Percentiles rank a stretch among this genome's conserved stretches.
These are phyloP conservation scores for Podospora tetraspora DNA, from an alignment of 495 filamentous ascomycete species.

Conservation along the genomic window DNA sequence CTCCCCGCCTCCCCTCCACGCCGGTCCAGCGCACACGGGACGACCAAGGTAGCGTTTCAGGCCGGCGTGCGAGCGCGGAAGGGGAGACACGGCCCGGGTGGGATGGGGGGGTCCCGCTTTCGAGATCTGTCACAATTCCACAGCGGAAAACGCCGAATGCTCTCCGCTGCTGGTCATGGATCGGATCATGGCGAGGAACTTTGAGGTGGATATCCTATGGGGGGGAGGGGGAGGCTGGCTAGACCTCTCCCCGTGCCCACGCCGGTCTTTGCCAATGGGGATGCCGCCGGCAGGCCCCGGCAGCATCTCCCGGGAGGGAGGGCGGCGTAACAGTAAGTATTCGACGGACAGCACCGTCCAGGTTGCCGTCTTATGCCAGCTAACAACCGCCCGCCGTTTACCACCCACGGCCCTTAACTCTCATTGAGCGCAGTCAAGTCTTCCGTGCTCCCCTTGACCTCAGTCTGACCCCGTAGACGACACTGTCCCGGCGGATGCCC, in stretches of 20 bases:
- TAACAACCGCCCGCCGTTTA: not conserved
- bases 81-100: not conserved
- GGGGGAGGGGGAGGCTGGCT: not conserved
- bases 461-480: not conserved
- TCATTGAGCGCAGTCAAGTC: not conserved
- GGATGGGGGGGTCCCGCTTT: not conserved
- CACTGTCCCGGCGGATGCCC: not conserved
- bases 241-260: not conserved
- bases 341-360: not conserved
- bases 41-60: not conserved
- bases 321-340: not conserved
- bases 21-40: not conserved
- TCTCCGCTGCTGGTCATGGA: not conserved
- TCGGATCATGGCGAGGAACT: not conserved
- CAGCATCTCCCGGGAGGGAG: not conserved
- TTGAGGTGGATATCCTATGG: not conserved
- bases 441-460: not conserved
- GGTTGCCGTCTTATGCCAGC: too few relatives aligned
- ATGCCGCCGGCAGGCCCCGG: not conserved
- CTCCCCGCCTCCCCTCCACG: not conserved
- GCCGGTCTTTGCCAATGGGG: not conserved
- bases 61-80: not conserved
- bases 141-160: not conserved
- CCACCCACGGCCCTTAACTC: not conserved
- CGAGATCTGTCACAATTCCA: not conserved